Evolutionary conservation across 768 basidiomycete species (phyloP).

Genomic region (Erythrobasidium yunnanense): DNA sequence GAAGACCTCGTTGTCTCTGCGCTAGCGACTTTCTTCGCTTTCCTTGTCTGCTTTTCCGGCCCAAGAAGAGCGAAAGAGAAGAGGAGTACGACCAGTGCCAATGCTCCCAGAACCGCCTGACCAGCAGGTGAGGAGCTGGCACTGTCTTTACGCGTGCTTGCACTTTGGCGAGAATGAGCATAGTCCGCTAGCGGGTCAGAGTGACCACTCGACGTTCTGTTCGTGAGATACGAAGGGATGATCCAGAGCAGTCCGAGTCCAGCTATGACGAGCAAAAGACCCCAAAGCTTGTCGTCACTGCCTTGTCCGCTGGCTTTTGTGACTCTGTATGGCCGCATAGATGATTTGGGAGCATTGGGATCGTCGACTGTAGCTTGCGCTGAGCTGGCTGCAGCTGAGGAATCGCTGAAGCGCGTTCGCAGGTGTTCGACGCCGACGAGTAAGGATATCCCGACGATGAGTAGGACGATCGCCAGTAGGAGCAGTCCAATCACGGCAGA

Average conservation of each 20-base stretch:
- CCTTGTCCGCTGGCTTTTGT: not conserved
- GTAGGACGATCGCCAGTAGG: conserved; percentile 15
- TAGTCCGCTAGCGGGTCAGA: too few species aligned
- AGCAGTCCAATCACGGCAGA: not conserved
- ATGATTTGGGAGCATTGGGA: not conserved
- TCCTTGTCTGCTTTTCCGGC: conserved; percentile 1
- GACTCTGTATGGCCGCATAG: conserved; percentile 7
- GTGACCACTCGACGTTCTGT: not conserved
- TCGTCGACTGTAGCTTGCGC: not conserved
- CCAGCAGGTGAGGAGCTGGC: not conserved
- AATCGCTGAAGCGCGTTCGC: not conserved
- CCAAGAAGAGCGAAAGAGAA: conserved; percentile 1
- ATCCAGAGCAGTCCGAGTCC: conserved; percentile 7
- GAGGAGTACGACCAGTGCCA: conserved; percentile 3
- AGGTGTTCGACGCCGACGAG: conserved; percentile 19
- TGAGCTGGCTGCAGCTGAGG: conserved; percentile 2
- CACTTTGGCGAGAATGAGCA: too few species aligned
- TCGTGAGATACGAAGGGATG: conserved; percentile 3
- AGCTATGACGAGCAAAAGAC: conserved; percentile 18
- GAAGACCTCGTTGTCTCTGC: too few species aligned
- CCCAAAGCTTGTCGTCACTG: conserved; percentile 10
- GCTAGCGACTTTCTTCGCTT: too few species aligned
- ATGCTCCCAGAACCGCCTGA: conserved; percentile 8
- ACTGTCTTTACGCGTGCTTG: too few species aligned
- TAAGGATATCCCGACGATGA: conserved; percentile 1